Base-by-base conservation (phyloP, 2,329 filamentous ascomycete genomes). In the Pseudogymnoascus sp. region DNA sequence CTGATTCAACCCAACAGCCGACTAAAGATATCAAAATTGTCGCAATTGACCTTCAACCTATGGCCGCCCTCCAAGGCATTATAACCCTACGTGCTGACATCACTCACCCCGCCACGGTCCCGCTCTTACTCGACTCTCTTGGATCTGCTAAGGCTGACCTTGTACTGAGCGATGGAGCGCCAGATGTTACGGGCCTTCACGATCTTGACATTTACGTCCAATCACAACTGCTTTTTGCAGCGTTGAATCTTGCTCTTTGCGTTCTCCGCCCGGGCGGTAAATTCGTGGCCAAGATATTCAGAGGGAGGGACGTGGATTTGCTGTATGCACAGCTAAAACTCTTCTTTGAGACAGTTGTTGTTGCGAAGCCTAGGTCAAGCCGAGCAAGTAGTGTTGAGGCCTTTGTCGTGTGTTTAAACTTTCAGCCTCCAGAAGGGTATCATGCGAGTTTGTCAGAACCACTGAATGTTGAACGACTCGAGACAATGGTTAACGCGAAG, bases 171-270 rank as follows among this genome's bases (percentile, higher is more conserved):
- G 95, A 99, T 71, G 95, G 95, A 62, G 95, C 95, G 0, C 95
- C 95, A 0, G 95, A 99, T 71, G 95, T 99, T 11, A 99, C 95
- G 0, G 95, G 95, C 19, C 82, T 99, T 1, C 95, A 99, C 75
- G 95, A 99, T 74, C 85, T 99, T 37, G 95, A 99, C 76, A 97
- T 97, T 69, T 99, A 99, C 76, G 90, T 99, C 16, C 95, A 99
- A 77, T 93, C 90, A 7, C 95, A 97, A 76, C 83, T 99, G 7
- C 87, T 99, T 60, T 97, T 96, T 75, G 91, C 93, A 0, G 95
- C 95, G 0, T 83, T 99, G 19, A 96, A 97, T 74, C 85, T 99
- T 2, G 92, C 95, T 0, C 85, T 97, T 11, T 96, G 93, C 73
- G 92, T 99, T 11, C 83, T 99, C 21, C 89, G 90, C 65, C 93